These are phyloP conservation scores for Sclerospora graminicola DNA, from an alignment of 352 stramenopile species.

Conservation along the genomic window DNA sequence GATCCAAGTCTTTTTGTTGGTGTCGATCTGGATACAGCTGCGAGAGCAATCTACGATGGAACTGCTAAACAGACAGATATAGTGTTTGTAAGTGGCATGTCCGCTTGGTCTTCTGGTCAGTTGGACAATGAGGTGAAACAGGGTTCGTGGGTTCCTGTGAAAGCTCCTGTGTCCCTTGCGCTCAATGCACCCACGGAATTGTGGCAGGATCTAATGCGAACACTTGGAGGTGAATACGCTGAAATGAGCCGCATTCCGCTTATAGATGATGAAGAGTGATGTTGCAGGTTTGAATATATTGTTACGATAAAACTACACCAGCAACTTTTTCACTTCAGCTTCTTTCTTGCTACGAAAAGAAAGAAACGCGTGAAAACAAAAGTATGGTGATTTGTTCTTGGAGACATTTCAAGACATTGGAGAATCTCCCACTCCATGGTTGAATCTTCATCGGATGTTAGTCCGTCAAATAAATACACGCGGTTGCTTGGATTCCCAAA, in stretches of 20 bases:
- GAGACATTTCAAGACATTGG: slow-evolving; percentile 43
- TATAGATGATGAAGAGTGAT: slow-evolving; percentile 34
- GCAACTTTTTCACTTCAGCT: slow-evolving; percentile 9
- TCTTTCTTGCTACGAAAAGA: slow-evolving; percentile 42
- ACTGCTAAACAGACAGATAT: slow-evolving; percentile 46
- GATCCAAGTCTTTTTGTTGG: slow-evolving; percentile 53
- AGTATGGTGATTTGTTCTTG: slow-evolving; percentile 14
- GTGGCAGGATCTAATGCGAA: slow-evolving; percentile 59
- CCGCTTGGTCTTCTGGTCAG: slow-evolving; percentile 55
- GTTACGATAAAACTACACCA: slow-evolving; percentile 14
- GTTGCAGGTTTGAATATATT: slow-evolving; percentile 5
- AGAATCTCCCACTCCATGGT: slow-evolving; percentile 37
- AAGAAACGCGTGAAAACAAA: slow-evolving; percentile 36
- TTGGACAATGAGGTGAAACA: slow-evolving; percentile 59
- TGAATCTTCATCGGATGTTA: slow-evolving; percentile 1
- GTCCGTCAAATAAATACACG: slow-evolving; percentile 43
- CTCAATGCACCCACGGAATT: slow-evolving; percentile 54
- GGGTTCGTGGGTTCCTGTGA: slow-evolving; percentile 65
- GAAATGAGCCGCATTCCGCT: slow-evolving; percentile 55
- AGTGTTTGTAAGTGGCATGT: slow-evolving; percentile 71
- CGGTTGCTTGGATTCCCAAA: slow-evolving; percentile 42
- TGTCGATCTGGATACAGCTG: slow-evolving; percentile 53
- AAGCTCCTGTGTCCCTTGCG: slow-evolving; percentile 57
- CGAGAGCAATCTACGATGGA: slow-evolving; percentile 43
- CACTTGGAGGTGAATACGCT: slow-evolving; percentile 60